Evolutionary conservation across 2,329 filamentous ascomycete species (phyloP).

Genomic region (Curvularia lunata): DNA sequence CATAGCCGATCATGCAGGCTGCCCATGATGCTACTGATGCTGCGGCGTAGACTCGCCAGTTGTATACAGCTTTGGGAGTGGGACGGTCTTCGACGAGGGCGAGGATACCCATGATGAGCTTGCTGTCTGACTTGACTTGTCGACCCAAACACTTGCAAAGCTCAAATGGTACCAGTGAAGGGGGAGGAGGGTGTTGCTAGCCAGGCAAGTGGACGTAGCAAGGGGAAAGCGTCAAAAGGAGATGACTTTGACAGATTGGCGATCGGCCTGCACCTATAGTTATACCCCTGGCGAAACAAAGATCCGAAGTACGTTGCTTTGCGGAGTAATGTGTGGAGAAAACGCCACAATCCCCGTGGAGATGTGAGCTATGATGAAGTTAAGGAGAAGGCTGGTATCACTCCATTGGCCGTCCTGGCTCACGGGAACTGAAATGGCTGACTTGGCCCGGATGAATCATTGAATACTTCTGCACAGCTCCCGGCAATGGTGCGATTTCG

Average conservation of each 20-base stretch:
- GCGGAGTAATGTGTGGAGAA: constrained; percentile 26
- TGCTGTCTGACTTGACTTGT: background rate
- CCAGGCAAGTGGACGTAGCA: constrained; percentile 6
- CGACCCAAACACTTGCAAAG: background rate
- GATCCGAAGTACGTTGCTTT: constrained; percentile 9
- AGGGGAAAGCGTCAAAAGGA: background rate
- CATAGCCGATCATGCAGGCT: constrained; percentile 66
- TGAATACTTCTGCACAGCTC: constrained; percentile 1
- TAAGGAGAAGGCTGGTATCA: background rate
- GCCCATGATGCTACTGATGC: constrained; percentile 63
- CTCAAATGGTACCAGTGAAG: constrained; percentile 3
- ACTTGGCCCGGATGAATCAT: constrained; percentile 16
- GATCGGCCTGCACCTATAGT: constrained; percentile 17
- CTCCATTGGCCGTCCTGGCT: constrained; percentile 4
- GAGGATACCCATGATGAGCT: constrained; percentile 43
- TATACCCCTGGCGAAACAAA: constrained; percentile 12
- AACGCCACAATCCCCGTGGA: constrained; percentile 31
- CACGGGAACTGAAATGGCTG: constrained; percentile 7
- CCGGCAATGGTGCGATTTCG: constrained; percentile 1
- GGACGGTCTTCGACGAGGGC: constrained; percentile 53
- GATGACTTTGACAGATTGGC: constrained; percentile 4
- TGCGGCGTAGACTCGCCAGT: constrained; percentile 64
- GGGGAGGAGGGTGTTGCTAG: constrained; percentile 2
- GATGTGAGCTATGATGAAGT: constrained; percentile 7
- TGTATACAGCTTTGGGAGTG: constrained; percentile 64